Percentiles rank a stretch among this genome's conserved stretches.
Evolutionary conservation across 805 yeast species (phyloP).

Genomic region (Diddensiella santjacobensis): DNA sequence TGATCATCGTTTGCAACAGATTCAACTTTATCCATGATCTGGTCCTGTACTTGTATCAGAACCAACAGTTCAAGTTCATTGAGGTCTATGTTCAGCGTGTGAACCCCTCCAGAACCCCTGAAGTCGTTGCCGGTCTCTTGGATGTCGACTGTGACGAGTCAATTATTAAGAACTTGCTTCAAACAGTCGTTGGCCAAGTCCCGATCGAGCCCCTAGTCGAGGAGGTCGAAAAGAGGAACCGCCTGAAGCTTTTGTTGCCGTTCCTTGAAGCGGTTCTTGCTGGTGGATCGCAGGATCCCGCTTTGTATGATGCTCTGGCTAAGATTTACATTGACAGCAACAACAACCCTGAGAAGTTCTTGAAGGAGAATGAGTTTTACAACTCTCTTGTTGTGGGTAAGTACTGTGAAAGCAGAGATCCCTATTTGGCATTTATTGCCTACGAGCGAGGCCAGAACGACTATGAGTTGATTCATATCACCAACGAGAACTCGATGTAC

Average conservation of each 20-base stretch:
- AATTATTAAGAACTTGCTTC: slow-evolving; percentile 74
- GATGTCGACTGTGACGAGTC: slow-evolving; percentile 97
- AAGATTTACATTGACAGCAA: slow-evolving; percentile 97
- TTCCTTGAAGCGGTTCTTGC: slow-evolving; percentile 85
- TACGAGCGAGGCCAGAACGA: slow-evolving; percentile 94
- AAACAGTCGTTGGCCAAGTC: slow-evolving; percentile 88
- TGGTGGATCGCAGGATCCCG: slow-evolving; percentile 80
- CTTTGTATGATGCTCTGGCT: slow-evolving; percentile 90
- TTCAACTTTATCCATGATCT: slow-evolving; percentile 88
- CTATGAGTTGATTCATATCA: slow-evolving; percentile 80
- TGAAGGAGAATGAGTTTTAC: slow-evolving; percentile 84
- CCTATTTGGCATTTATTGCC: slow-evolving; percentile 95
- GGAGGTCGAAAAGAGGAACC: slow-evolving; percentile 95
- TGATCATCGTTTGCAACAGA: slow-evolving; percentile 94
- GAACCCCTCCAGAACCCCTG: slow-evolving; percentile 92
- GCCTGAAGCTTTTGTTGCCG: slow-evolving; percentile 86
- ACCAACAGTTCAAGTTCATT: slow-evolving; percentile 92
- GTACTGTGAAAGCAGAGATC: slow-evolving; percentile 98
- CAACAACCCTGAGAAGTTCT: slow-evolving; percentile 95
- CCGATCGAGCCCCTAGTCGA: slow-evolving; percentile 84
- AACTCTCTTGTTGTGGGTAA: slow-evolving; percentile 95
- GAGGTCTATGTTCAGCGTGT: slow-evolving; percentile 98
- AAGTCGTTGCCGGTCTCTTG: slow-evolving; percentile 90
- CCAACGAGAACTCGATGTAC: slow-evolving; percentile 97
- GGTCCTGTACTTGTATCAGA: slow-evolving; percentile 88